A percentile compares a stretch with the other conserved stretches of the same genome.
These are phyloP conservation scores for Xylaria telfairii DNA, from an alignment of 495 filamentous ascomycete genomes.

Conservation along the genomic window DNA sequence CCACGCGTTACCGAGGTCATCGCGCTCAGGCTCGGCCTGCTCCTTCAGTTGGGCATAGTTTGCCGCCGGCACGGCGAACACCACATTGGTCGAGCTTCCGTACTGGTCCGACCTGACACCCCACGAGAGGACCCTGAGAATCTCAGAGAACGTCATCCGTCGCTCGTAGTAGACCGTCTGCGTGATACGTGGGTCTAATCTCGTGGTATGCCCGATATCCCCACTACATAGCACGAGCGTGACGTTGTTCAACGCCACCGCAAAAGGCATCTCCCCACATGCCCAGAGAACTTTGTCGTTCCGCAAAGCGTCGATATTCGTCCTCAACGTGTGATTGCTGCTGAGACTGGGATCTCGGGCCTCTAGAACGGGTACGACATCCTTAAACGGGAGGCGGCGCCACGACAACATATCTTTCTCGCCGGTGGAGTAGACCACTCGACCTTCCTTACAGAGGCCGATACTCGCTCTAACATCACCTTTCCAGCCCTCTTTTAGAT, in stretches of 20 bases:
- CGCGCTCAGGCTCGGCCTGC: neutral
- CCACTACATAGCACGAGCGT: neutral
- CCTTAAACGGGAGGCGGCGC: no score
- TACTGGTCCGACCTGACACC: neutral
- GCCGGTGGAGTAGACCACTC: no score
- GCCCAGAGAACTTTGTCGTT: neutral
- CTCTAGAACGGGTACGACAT: no score
- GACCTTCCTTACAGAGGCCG: neutral
- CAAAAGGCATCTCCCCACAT: neutral
- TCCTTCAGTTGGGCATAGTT: neutral
- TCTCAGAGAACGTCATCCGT: neutral
- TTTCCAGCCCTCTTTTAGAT: neutral
- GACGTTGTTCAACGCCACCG: neutral
- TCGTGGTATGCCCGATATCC: neutral
- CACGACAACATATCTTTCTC: no score
- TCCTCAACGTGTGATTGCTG: neutral
- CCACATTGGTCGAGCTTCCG: neutral
- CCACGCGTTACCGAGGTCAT: neutral
- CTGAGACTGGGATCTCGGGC: neutral
- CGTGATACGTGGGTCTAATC: neutral
- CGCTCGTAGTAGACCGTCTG: neutral
- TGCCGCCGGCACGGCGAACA: no score
- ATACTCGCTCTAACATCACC: neutral
- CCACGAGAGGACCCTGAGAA: neutral
- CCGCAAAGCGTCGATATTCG: neutral